A percentile compares a stretch with the other conserved stretches of the same genome.
These are phyloP conservation scores for Ogataea hybrid DNA, from an alignment of 1,139 yeast genomes.

Conservation along the genomic window DNA sequence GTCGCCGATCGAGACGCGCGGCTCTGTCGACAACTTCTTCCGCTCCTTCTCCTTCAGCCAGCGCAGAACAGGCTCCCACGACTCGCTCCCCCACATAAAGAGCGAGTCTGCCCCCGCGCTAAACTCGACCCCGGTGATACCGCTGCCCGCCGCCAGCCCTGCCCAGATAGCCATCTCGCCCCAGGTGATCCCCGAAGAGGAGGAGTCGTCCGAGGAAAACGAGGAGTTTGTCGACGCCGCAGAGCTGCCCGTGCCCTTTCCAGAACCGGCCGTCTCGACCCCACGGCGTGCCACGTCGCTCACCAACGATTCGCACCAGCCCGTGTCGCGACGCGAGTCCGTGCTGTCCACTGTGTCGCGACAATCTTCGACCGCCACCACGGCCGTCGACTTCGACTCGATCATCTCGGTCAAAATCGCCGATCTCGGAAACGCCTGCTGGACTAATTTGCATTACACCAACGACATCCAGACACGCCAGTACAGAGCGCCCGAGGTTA, in stretches of 20 bases:
- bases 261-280: slow-evolving; percentile 12
- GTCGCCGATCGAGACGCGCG: no score
- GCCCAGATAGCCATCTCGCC: no score
- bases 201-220: slow-evolving; percentile 17
- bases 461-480: slow-evolving; percentile 74
- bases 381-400: slow-evolving; percentile 30
- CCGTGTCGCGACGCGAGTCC: slow-evolving; percentile 16
- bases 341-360: slow-evolving; percentile 13
- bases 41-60: no score
- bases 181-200: slow-evolving; percentile 18
- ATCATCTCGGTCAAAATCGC: slow-evolving; percentile 60
- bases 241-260: slow-evolving; percentile 21
- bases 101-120: slow-evolving; percentile 1
- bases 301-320: slow-evolving; percentile 5
- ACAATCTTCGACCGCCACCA: slow-evolving; percentile 16
- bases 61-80: no score
- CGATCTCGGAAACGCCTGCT: slow-evolving; percentile 75
- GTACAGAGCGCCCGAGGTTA: no score
- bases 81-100: no score
- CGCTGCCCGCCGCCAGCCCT: background rate
- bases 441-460: slow-evolving; percentile 63
- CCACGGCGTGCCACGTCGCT: slow-evolving; percentile 16
- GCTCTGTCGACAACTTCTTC: no score
- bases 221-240: slow-evolving; percentile 29
- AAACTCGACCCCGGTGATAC: background rate